Conservation (phyloP, 2,329 filamentous ascomycete genomes). For the Calcarisporium arbuscula region DNA sequence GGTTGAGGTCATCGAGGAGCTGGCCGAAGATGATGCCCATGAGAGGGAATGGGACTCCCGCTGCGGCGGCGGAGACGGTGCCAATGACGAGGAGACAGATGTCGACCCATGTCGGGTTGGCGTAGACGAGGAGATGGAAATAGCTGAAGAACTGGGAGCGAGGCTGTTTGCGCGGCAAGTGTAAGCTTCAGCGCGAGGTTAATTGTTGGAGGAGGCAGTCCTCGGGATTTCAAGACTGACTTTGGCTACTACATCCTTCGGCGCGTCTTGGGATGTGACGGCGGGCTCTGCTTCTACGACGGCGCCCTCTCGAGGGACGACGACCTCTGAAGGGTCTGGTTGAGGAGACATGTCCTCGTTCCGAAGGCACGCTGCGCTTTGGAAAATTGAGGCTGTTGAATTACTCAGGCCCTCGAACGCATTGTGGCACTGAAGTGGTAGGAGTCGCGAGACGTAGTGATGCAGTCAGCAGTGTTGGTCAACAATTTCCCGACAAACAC, state of each 20-base stretch:
- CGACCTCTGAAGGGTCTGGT: no score
- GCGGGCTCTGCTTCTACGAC: background rate
- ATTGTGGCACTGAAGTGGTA: no score
- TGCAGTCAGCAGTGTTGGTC: no score
- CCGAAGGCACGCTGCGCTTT: no score
- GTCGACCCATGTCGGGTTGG: slow-evolving; percentile 37
- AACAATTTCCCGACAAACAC: no score
- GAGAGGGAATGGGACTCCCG: slow-evolving; percentile 58
- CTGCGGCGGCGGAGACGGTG: slow-evolving; percentile 41
- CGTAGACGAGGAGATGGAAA: slow-evolving; percentile 39
- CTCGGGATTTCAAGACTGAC: no score
- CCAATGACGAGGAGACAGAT: slow-evolving; percentile 35
- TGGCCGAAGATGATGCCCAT: slow-evolving; percentile 60
- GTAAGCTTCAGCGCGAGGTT: background rate
- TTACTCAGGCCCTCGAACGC: no score
- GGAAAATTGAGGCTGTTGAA: no score
- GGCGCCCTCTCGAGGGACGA: background rate
- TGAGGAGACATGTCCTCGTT: no score
- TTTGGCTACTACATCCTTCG: no score
- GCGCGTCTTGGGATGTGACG: background rate
- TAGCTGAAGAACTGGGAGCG: slow-evolving; percentile 19
- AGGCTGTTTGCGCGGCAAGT: slow-evolving; percentile 4
- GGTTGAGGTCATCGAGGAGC: slow-evolving; percentile 55
- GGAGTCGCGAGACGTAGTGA: no score
- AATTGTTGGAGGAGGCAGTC: background rate